phyloP scores from a whole-genome alignment of 1,284 basidiomycete species.

The Fomes fomentarius region DNA sequence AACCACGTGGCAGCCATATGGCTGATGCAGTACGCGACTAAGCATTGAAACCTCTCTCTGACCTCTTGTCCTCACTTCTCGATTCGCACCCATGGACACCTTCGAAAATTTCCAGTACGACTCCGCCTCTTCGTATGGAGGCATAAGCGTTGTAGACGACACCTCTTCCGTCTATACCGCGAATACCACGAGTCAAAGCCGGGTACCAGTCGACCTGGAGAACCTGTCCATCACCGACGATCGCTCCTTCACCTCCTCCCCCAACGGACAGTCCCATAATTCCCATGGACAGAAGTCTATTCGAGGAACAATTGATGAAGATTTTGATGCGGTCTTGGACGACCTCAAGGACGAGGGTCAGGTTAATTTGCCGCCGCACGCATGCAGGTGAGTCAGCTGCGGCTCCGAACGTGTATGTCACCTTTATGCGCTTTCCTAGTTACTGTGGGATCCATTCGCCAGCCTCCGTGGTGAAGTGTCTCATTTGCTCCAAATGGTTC shows the following conservation, averaged over 20 bases:
- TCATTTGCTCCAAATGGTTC: slow-evolving; percentile 98
- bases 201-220: slow-evolving; percentile 62
- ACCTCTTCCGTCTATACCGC: slow-evolving; percentile 84
- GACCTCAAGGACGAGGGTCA: slow-evolving; percentile 86
- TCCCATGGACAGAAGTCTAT: slow-evolving; percentile 34
- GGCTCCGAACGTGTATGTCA: slow-evolving; percentile 5
- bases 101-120: slow-evolving; percentile 90
- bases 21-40: slow-evolving; percentile 12
- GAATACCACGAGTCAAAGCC: slow-evolving; percentile 48
- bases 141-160: slow-evolving; percentile 78
- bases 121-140: slow-evolving; percentile 76
- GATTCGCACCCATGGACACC: slow-evolving; percentile 61
- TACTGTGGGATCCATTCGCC: slow-evolving; percentile 99
- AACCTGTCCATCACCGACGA: slow-evolving; percentile 67
- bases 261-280: slow-evolving; percentile 43
- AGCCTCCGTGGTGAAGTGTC: slow-evolving; percentile 95
- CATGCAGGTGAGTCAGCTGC: slow-evolving; percentile 79
- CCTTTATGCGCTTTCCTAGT: slow-evolving; percentile 44
- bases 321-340: slow-evolving; percentile 86
- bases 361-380: slow-evolving; percentile 86
- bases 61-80: slow-evolving; percentile 5
- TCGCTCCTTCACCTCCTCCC: slow-evolving; percentile 40
- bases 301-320: slow-evolving; percentile 65
- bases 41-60: slow-evolving; percentile 19
- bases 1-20: slow-evolving; percentile 23